Conservation (phyloP, 441 rosid species). For the Viola pubescens region DNA sequence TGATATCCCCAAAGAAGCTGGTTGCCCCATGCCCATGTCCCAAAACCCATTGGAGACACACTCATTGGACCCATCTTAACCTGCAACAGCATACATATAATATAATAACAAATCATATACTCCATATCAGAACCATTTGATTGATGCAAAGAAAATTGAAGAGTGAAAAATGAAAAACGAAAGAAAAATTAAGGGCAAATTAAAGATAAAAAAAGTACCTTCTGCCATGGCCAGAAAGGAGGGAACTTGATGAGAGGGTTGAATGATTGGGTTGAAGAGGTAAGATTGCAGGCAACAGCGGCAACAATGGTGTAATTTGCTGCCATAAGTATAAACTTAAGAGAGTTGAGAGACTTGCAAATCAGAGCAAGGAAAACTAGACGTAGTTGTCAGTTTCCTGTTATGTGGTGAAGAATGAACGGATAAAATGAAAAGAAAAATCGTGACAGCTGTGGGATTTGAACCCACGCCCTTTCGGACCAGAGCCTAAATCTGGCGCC, state of each 20-base stretch:
- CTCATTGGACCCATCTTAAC: constrained; percentile 74
- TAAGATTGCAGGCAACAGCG: constrained; percentile 21
- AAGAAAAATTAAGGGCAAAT: background rate
- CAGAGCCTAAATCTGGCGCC: constrained; percentile 99
- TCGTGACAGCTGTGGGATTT: constrained; percentile 42
- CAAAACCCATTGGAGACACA: constrained; percentile 93
- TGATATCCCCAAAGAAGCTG: constrained; percentile 88
- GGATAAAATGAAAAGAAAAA: background rate
- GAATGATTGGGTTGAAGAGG: constrained; percentile 28
- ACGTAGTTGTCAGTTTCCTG: background rate
- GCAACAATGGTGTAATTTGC: constrained; percentile 25
- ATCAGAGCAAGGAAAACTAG: background rate
- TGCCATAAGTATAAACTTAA: constrained; percentile 3
- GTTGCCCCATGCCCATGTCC: constrained; percentile 99
- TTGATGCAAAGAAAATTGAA: background rate
- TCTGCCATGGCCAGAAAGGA: constrained; percentile 86
- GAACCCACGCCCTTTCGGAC: constrained; percentile 99
- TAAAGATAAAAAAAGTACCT: constrained; percentile 24
- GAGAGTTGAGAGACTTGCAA: background rate
- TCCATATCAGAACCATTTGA: background rate
- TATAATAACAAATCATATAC: background rate
- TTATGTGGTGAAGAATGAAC: background rate
- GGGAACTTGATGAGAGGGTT: constrained; percentile 45
- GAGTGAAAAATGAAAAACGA: background rate
- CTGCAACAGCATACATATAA: constrained; percentile 24